Evolutionary conservation across 2,329 filamentous ascomycete genomes (phyloP).

Genomic region (Byssochlamys sp.): DNA sequence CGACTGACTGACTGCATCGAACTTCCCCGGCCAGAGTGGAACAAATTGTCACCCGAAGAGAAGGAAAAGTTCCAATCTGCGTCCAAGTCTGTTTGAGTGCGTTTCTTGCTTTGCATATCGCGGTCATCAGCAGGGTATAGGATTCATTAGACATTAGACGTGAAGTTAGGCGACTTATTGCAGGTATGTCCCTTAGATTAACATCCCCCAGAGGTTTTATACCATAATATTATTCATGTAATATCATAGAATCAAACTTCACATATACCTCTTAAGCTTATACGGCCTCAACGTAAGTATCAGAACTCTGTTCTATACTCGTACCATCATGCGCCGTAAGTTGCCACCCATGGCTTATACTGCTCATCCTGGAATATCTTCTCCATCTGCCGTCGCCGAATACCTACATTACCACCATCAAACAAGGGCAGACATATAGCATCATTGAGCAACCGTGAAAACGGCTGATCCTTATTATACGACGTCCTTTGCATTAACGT

Average conservation of each 20-base stretch:
- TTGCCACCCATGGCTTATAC: conserved; percentile 39
- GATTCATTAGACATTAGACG: not conserved
- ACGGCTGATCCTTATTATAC: conserved; percentile 35
- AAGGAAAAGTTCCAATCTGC: not conserved
- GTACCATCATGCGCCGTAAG: not conserved
- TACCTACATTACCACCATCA: conserved; percentile 47
- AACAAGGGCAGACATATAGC: conserved; percentile 43
- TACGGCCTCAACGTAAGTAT: too few relatives aligned
- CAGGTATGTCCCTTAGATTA: not conserved
- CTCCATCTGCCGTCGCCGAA: conserved; percentile 42
- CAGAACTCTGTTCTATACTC: too few relatives aligned
- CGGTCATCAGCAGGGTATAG: not conserved
- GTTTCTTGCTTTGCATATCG: not conserved
- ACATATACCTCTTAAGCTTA: too few relatives aligned
- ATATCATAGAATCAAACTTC: not conserved
- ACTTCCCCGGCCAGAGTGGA: conserved; percentile 44
- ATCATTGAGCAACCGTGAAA: conserved; percentile 36
- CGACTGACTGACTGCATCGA: conserved; percentile 58
- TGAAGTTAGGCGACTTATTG: not conserved
- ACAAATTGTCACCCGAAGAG: not conserved
- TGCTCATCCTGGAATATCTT: conserved; percentile 34
- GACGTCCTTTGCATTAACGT: conserved; percentile 19
- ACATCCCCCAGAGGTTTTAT: not conserved
- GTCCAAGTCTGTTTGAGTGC: not conserved
- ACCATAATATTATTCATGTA: not conserved